Evolutionary conservation across 768 basidiomycete genomes (phyloP), one percentile per base, ranked within the genome.

Genomic region (Hericium rajendrae): DNA sequence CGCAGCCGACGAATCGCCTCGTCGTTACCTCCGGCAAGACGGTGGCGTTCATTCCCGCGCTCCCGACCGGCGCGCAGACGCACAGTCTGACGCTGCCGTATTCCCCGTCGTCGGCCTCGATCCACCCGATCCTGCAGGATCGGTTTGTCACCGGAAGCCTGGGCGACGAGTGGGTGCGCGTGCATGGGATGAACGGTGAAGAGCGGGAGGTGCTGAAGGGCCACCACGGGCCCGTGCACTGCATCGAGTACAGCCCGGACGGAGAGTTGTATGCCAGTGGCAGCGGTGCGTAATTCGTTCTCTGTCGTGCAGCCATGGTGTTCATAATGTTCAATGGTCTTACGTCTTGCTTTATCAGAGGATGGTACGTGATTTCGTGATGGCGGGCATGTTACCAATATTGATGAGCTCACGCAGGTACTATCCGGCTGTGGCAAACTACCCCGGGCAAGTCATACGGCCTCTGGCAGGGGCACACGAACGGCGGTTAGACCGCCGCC

Each of bases 221-320:
- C 4, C 97, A 98, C 67, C 97, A 98, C 68, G 97, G 95, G 22
- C 94, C 95, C 18, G 94, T 98, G 16, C 93, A 95, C 65, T 91
- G 90, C 55, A 87, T 95, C 50, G 87, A 90, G 65, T 95, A 86
- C 71, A 91, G 88, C 67, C 95, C 95, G 0, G 95, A 98, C 68
- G 95, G 95, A 22, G 97, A 98, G 75, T 82, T 97, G 77, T 98
- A 91, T 69, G 95, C 95, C 38, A 94, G 91, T 66, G 97, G 95
- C 53, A 94, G 91, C 65, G 95, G 95, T 39, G 53, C 38, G 49
- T 37, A 2, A 5, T 24, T 51, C 26, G 16, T 11, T 26, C 40
- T n/a, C 51, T 49, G 8, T 53, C 11, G 20, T 28, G 49, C 57
- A 38, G 37, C 48, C 37, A 22, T 13, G 37, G 12, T 52, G 49